Percentiles rank a stretch among this genome's conserved stretches.
Evolutionary conservation across 192 early-diverging fungal genomes (phyloP).

Genomic region (Linderina pennispora): DNA sequence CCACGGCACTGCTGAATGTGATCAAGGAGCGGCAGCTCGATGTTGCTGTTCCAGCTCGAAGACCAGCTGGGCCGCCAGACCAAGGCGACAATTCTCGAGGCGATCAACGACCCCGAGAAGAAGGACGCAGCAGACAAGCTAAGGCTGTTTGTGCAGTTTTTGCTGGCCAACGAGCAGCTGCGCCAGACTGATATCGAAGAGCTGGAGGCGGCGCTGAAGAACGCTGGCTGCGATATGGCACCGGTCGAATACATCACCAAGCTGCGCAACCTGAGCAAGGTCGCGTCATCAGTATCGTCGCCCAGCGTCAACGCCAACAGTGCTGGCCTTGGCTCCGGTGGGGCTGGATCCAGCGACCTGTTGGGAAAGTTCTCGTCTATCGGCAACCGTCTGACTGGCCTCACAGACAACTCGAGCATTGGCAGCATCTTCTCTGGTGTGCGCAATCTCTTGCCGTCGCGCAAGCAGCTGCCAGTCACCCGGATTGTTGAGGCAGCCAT

Average conservation of each 20-base stretch:
- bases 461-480: conserved; percentile 84
- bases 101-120: conserved; percentile 76
- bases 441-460: conserved; percentile 88
- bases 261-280: conserved; percentile 37
- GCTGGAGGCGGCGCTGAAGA: conserved; percentile 71
- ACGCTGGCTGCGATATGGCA: conserved; percentile 67
- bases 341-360: conserved; percentile 16
- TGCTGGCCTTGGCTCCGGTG: not conserved
- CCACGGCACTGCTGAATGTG: conserved; percentile 75
- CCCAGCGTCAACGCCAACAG: conserved; percentile 9
- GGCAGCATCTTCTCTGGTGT: conserved; percentile 80
- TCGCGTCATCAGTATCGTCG: conserved; percentile 22
- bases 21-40: conserved; percentile 95
- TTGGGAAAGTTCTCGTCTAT: conserved; percentile 63
- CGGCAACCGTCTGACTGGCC: conserved; percentile 64
- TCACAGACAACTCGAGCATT: conserved; percentile 64
- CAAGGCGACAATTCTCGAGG: conserved; percentile 73
- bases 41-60: conserved; percentile 88
- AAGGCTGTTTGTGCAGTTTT: conserved; percentile 83
- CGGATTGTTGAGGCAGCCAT: conserved; percentile 82
- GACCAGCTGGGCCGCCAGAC: conserved; percentile 77
- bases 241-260: conserved; percentile 82
- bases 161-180: conserved; percentile 65
- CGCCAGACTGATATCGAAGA: conserved; percentile 78
- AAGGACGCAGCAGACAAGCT: conserved; percentile 82